Evolutionary conservation across 331 rosid species (phyloP).

Genomic region (Telfairia occidentalis): DNA sequence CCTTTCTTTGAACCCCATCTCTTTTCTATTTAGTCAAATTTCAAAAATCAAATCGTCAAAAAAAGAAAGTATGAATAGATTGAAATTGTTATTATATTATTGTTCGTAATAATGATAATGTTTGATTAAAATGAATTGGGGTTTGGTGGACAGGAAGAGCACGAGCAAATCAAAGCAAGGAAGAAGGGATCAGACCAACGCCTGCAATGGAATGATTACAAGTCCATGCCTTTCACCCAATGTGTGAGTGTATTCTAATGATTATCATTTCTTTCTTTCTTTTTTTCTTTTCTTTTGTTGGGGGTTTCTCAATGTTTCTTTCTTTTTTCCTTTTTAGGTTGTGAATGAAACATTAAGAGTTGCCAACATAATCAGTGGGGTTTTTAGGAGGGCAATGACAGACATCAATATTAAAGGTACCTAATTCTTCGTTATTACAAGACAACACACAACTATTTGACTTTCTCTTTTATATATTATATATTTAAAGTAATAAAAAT

Average conservation of each 20-base stretch:
- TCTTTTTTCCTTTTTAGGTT: slow-evolving; percentile 28
- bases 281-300: background rate
- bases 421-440: background rate
- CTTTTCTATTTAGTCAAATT: too few relatives aligned
- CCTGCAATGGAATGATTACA: slow-evolving; percentile 76
- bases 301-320: background rate
- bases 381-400: slow-evolving; percentile 61
- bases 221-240: slow-evolving; percentile 87
- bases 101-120: too few relatives aligned
- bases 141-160: slow-evolving; percentile 57
- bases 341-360: slow-evolving; percentile 76
- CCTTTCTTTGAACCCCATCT: too few relatives aligned
- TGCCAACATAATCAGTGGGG: slow-evolving; percentile 75
- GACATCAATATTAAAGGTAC: slow-evolving; percentile 69
- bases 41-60: too few relatives aligned
- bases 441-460: too few relatives aligned
- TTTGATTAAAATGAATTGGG: background rate
- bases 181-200: slow-evolving; percentile 32
- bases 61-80: too few relatives aligned
- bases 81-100: too few relatives aligned
- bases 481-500: background rate
- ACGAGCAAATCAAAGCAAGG: slow-evolving; percentile 58
- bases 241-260: slow-evolving; percentile 37
- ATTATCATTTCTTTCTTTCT: background rate
- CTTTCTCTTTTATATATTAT: background rate